Evolutionary conservation across 257 asterid species (phyloP), one percentile per base, ranked within the genome.

Genomic region (Gardenia jasminoides): DNA sequence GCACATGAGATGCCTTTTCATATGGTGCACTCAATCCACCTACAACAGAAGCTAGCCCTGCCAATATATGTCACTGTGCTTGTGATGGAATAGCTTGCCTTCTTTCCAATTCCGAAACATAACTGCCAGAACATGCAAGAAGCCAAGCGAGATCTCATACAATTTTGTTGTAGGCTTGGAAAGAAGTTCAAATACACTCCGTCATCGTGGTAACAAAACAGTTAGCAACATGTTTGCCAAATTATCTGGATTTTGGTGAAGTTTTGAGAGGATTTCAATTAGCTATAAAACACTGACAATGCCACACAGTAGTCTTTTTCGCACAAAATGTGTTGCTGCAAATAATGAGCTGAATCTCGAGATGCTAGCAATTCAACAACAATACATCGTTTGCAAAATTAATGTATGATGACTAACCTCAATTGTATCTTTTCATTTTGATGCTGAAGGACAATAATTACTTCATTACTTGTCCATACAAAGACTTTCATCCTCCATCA

Each of bases 401-500:
- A n/a, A 67, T 72, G 58, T 77, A 62, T 46, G 74, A 54, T 26
- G 28, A 82, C 87, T 74, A 75, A 96, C 99, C 93, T 96, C 82
- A 96, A 86, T 54, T 97, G 96, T 82, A 96, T 93, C 88, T 91
- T 89, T 80, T 92, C 93, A 81, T 81, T 94, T 87, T 88, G 96
- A 87, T 96, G 99, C 84, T 96, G 94, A 84, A 96, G 99, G 54
- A 96, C 99, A 85, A 96, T 92, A 61, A 96, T 92, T 7, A 92
- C 99, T 81, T 96, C 99, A 48, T 90, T 91, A 79, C 97, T 92
- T 48, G 98, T 96, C 99, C 99, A 96, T 70, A 96, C 96, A 85
- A 96, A n/a, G 96, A 88, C 94, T 93, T 78, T 96, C 98, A 85
- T 90, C 99, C 88, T 96, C 99, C 99, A 96, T 90, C 99, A 96